Base-by-base conservation (phyloP, 768 basidiomycete species). In the Leccinum longicurvipes region DNA sequence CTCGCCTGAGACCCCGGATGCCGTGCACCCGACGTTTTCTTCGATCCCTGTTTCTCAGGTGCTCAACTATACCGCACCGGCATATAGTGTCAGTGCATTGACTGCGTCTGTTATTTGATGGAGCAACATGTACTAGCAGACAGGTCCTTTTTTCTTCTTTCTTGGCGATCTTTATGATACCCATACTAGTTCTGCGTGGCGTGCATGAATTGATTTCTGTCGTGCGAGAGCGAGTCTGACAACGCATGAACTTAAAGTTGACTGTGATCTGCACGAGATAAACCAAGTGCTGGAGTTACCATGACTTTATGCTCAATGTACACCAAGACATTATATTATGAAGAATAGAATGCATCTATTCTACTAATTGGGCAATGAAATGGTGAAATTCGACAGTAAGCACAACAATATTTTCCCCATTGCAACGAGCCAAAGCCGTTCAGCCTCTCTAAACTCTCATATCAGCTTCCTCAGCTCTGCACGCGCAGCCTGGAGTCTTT, bases 51-150 rank as follows among this genome's bases (percentile, higher is more conserved):
- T 19, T 6, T 11, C 41, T 0, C 73, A 76, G 62, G 77, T 72
- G 2, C 81, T 86, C 71, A 74, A 75, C 25, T 87, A 77, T 65
- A 79, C 73, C 15, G 82, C 80, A 1, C 78, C 82, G 6, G 76
- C 66, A 17, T 75, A 73, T 57, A 77, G 75, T 52, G 67, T 76
- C 47, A 74, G 63, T 47, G 71, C 73, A 17, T 47, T 66, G 61
- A 53, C 48, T 2, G 53, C n/a, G 4, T 29, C 32, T 19, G 3
- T 42, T n/a, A 36, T 36, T n/a, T n/a, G 36, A 36, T 36, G 15
- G 36, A 9, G 34, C 4, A 9, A 0, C n/a, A n/a, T n/a, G 34
- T n/a, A n/a, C n/a, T n/a, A n/a, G 36, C 36, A 36, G 3, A 36
- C 17, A n/a, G n/a, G 8, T n/a, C n/a, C n/a, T 36, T 36, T 36